Base-by-base conservation (phyloP, 2,329 filamentous ascomycete species). In the Chaetomium olivaceum region DNA sequence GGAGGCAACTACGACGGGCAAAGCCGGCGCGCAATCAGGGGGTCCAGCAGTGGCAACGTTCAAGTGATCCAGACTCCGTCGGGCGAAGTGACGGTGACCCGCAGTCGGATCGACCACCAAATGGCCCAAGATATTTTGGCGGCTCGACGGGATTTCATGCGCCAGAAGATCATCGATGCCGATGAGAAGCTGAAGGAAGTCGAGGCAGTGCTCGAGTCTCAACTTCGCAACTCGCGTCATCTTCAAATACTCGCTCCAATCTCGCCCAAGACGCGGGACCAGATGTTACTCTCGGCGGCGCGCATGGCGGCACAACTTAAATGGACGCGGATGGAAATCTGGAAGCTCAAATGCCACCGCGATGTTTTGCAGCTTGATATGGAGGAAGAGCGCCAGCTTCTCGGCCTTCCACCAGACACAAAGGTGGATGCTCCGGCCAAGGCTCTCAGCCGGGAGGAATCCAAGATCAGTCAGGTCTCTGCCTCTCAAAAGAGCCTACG, bases 291-390 rank as follows among this genome's bases (percentile, higher is more conserved):
- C 69, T 91, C 92, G 21, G 94, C 95, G 23, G 92, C 89, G 6
- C 88, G 90, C 8, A 89, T 96, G 78, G 89, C 93, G 63, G 92
- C 92, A 3, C 93, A 94, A 75, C 80, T 99, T 67, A 96, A 95
- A 76, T 97, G 94, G 94, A 89, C 90, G n/a, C 86, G 94, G 67
- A 90, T 96, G 75, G 92, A 97, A 70, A 95, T 97, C 23, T 97
- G 93, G 92, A 91, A 89, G 62, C 86, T 94, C 72, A 94, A 88
- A 74, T 97, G 93, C 70, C 93, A 99, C 76, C 89, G 90, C 51
- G 94, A 97, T 72, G 93, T 98, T 67, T 80, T 99, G 23, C 82
- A 88, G 5, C 85, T 93, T 77, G 95, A 99, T 74, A 80, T 98
- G 9, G 90, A 94, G 62, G 92, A 97, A 71, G 93, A 97, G 73